Evolutionary conservation across 495 filamentous ascomycete species (phyloP).

Genomic region (Penicillium pulvis): DNA sequence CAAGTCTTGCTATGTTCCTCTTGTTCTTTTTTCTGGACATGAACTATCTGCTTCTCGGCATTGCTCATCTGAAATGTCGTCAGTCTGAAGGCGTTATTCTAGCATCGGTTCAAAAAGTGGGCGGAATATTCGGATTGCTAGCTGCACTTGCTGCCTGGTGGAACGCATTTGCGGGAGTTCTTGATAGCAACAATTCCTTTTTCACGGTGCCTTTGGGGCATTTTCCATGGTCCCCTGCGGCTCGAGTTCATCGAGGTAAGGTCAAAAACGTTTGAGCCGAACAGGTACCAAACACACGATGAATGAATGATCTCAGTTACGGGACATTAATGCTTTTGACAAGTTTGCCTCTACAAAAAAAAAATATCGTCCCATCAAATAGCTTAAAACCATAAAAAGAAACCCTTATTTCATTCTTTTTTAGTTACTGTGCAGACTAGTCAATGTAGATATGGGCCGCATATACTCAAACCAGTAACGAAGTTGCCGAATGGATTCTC

Average conservation of each 20-base stretch:
- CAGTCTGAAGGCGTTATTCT: slow-evolving; percentile 40
- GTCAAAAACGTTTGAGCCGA: slow-evolving; percentile 18
- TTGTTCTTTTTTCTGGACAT: slow-evolving; percentile 81
- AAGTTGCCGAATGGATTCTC: slow-evolving; percentile 40
- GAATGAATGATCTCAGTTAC: no score
- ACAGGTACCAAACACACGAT: background rate
- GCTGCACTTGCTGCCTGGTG: slow-evolving; percentile 88
- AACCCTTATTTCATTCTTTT: no score
- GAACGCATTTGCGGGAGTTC: slow-evolving; percentile 84
- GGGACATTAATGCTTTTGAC: no score
- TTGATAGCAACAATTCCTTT: slow-evolving; percentile 73
- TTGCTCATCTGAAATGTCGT: slow-evolving; percentile 58
- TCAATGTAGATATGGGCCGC: background rate
- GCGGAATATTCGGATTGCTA: slow-evolving; percentile 75
- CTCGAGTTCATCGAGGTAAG: slow-evolving; percentile 16
- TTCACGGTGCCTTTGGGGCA: slow-evolving; percentile 82
- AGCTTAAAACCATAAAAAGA: no score
- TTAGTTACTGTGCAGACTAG: no score
- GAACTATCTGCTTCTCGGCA: slow-evolving; percentile 72
- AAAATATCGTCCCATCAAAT: no score
- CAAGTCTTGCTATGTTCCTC: slow-evolving; percentile 83
- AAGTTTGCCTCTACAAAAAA: no score
- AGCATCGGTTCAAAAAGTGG: slow-evolving; percentile 59
- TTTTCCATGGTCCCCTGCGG: slow-evolving; percentile 71
- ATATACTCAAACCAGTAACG: slow-evolving; percentile 25